Conservation (phyloP, 148 eudicot genomes). For the Nepenthes mirabilis region DNA sequence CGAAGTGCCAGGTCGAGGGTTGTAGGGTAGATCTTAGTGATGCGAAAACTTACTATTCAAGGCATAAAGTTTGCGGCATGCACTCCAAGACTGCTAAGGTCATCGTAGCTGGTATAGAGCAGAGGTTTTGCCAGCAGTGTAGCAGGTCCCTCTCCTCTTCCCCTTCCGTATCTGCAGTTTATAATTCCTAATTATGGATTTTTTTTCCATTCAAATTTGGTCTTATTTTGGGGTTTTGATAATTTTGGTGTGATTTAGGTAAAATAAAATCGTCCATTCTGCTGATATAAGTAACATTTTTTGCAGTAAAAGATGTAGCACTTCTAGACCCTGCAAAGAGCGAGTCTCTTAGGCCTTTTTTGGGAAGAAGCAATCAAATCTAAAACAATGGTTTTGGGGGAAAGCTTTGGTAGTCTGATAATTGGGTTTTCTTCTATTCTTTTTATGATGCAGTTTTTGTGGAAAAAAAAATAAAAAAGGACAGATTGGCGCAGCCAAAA, state of each 20-base stretch:
- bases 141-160: conserved; percentile 41
- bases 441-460: neutral
- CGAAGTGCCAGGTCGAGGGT: conserved; percentile 89
- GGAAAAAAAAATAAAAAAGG: too few species aligned
- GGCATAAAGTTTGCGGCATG: conserved; percentile 83
- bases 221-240: neutral
- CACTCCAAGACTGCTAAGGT: conserved; percentile 71
- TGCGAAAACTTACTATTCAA: conserved; percentile 72
- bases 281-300: too few species aligned
- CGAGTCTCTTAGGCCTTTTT: neutral
- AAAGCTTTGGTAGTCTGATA: too few species aligned
- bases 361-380: too few species aligned
- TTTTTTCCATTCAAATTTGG: neutral
- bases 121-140: conserved; percentile 96
- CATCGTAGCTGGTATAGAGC: conserved; percentile 60
- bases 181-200: conserved; percentile 1
- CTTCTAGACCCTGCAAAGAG: too few species aligned
- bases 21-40: conserved; percentile 82
- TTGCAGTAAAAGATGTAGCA: too few species aligned
- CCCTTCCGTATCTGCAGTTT: neutral
- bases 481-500: too few species aligned
- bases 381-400: too few species aligned
- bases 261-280: too few species aligned
- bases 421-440: neutral
- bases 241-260: neutral